These are phyloP conservation scores for Circinella umbellata DNA, from an alignment of 371 early-diverging fungal species.

Conservation along the genomic window DNA sequence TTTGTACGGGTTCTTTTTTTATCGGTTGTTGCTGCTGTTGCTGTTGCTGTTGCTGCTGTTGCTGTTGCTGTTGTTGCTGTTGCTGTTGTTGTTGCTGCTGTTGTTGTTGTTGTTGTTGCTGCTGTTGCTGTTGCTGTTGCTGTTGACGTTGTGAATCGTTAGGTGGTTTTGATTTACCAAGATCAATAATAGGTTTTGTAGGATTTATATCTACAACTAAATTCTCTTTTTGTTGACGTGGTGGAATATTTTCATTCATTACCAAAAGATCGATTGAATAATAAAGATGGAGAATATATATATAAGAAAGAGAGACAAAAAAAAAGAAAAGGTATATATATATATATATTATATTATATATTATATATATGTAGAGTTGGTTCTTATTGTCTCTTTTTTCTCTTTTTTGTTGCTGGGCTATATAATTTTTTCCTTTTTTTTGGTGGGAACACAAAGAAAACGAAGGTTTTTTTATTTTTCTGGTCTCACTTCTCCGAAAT, in stretches of 20 bases:
- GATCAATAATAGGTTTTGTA: neutral
- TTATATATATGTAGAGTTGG: too few species aligned
- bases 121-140: neutral
- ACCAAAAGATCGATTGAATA: neutral
- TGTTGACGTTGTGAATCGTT: neutral
- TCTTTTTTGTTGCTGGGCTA: too few species aligned
- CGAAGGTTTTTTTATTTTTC: too few species aligned
- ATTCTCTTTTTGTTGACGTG: conserved; percentile 4
- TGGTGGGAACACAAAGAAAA: too few species aligned
- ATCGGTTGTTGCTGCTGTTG: neutral
- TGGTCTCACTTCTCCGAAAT: too few species aligned
- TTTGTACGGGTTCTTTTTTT: neutral
- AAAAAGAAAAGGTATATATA: too few species aligned
- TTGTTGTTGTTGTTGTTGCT: neutral
- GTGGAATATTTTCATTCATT: conserved; percentile 6
- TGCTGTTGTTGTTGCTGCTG: too few species aligned
- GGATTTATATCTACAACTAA: neutral
- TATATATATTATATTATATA: too few species aligned
- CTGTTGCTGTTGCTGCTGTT: too few species aligned
- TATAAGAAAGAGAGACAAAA: neutral
- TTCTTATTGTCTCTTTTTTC: too few species aligned
- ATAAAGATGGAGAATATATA: neutral
- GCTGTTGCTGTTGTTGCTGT: too few species aligned
- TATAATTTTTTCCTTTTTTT: too few species aligned
- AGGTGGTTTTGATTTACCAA: neutral